Conservation (phyloP, 2,329 filamentous ascomycete species). For the Fusarium sacchari region DNA sequence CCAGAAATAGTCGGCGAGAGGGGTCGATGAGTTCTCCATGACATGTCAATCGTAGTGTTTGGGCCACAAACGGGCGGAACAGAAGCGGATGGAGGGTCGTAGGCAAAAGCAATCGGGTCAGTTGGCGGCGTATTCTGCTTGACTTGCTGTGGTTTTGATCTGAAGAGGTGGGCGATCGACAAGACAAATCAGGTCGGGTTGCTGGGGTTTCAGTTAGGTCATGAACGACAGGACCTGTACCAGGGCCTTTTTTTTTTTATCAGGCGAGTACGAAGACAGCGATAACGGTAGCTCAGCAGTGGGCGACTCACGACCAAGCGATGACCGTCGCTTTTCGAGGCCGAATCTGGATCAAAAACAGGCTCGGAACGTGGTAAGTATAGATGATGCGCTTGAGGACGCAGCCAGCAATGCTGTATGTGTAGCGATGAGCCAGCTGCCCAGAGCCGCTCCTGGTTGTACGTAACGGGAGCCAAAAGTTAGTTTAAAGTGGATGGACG, state of each 20-base stretch:
- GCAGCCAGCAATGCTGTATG: slow-evolving; percentile 6
- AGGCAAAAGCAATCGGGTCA: slow-evolving; percentile 2
- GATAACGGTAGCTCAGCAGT: slow-evolving; percentile 16
- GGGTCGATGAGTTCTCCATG: slow-evolving; percentile 71
- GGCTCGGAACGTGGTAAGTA: slow-evolving; percentile 13
- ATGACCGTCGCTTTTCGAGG: slow-evolving; percentile 19
- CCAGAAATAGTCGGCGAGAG: slow-evolving; percentile 80
- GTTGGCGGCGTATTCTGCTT: slow-evolving; percentile 13
- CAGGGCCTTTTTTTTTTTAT: slow-evolving; percentile 27
- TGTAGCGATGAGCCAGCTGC: slow-evolving; percentile 37
- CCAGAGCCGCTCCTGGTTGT: slow-evolving; percentile 31
- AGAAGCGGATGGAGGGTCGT: slow-evolving; percentile 5
- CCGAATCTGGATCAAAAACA: slow-evolving; percentile 3
- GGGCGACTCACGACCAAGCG: slow-evolving; percentile 30
- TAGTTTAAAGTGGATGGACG: slow-evolving; percentile 21
- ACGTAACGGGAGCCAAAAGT: slow-evolving; percentile 36
- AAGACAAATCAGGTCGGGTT: slow-evolving; percentile 27
- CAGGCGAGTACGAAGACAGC: slow-evolving; percentile 23
- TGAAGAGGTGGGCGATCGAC: slow-evolving; percentile 25
- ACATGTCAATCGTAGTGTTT: slow-evolving; percentile 53
- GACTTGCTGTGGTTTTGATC: slow-evolving; percentile 19
- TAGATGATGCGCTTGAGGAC: slow-evolving; percentile 30
- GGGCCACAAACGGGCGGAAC: slow-evolving; percentile 38
- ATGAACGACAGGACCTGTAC: slow-evolving; percentile 28
- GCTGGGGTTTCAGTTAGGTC: slow-evolving; percentile 38